Evolutionary conservation across 2,329 filamentous ascomycete genomes (phyloP).

Genomic region (Colletotrichum lini): DNA sequence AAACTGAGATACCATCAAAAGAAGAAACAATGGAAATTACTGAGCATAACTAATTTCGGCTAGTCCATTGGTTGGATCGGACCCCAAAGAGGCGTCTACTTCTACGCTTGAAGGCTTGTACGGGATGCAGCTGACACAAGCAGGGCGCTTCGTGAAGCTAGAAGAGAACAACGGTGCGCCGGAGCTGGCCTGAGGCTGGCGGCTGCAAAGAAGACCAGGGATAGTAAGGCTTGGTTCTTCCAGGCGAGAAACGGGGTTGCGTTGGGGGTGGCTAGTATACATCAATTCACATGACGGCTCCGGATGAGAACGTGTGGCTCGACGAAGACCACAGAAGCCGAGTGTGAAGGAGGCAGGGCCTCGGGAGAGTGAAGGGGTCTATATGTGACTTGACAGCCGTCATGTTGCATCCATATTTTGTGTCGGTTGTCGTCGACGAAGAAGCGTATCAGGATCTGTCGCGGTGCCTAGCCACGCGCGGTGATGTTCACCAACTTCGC

Average conservation of each 20-base stretch:
- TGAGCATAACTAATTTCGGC: not conserved
- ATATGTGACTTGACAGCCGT: constrained; percentile 28
- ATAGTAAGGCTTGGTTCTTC: not conserved
- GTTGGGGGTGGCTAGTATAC: constrained; percentile 24
- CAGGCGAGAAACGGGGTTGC: not conserved
- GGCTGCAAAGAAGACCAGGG: not conserved
- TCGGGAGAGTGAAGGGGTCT: constrained; percentile 26
- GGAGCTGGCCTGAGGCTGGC: not conserved
- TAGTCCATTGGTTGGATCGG: not conserved
- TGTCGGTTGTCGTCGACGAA: constrained; percentile 31
- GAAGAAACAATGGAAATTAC: constrained; percentile 37
- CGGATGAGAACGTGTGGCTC: constrained; percentile 4
- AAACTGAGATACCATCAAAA: constrained; percentile 41
- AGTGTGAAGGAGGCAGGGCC: not conserved
- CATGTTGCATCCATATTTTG: constrained; percentile 20
- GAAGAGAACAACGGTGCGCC: not conserved
- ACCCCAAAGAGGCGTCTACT: not conserved
- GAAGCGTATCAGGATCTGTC: constrained; percentile 35
- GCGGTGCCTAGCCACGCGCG: not conserved
- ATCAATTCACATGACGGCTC: constrained; percentile 3
- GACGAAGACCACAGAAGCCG: constrained; percentile 4
- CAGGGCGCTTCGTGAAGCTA: not conserved
- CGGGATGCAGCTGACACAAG: not conserved
- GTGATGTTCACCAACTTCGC: constrained; percentile 19
- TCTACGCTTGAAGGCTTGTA: not conserved